These are phyloP conservation scores for Tetragonia tetragonoides DNA, from an alignment of 148 eudicot genomes.

Conservation along the genomic window DNA sequence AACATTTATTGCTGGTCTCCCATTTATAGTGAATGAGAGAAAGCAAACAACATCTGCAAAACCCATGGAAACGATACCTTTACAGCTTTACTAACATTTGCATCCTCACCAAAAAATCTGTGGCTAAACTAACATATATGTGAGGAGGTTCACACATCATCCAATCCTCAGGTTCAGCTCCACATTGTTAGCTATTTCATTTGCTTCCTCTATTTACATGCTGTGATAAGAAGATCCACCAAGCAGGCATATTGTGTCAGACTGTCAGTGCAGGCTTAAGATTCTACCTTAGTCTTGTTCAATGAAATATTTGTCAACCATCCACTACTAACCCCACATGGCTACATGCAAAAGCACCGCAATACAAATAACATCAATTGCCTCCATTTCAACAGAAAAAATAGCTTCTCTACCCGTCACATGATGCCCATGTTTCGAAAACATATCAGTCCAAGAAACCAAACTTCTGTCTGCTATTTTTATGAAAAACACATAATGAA, in stretches of 20 bases:
- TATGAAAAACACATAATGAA: constrained; percentile 31
- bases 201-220: constrained; percentile 41
- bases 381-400: constrained; percentile 29
- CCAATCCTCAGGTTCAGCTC: constrained; percentile 29
- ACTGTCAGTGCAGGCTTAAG: constrained; percentile 31
- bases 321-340: constrained; percentile 40
- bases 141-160: constrained; percentile 33
- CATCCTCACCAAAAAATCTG: constrained; percentile 18
- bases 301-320: constrained; percentile 31
- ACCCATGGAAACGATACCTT: no score
- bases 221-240: constrained; percentile 43
- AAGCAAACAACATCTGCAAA: no score
- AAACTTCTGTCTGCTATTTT: constrained; percentile 31
- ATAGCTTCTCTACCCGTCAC: constrained; percentile 37
- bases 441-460: constrained; percentile 42
- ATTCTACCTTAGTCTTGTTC: constrained; percentile 25
- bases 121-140: constrained; percentile 33
- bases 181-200: constrained; percentile 32
- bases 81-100: constrained; percentile 29
- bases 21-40: not conserved
- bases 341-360: constrained; percentile 41
- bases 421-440: constrained; percentile 38
- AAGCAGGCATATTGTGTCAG: no score
- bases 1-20: not conserved
- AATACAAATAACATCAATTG: constrained; percentile 21